Evolutionary conservation across 1,284 basidiomycete genomes (phyloP), one percentile per base, ranked within the genome.

Genomic region (Marasmius tenuissimus): DNA sequence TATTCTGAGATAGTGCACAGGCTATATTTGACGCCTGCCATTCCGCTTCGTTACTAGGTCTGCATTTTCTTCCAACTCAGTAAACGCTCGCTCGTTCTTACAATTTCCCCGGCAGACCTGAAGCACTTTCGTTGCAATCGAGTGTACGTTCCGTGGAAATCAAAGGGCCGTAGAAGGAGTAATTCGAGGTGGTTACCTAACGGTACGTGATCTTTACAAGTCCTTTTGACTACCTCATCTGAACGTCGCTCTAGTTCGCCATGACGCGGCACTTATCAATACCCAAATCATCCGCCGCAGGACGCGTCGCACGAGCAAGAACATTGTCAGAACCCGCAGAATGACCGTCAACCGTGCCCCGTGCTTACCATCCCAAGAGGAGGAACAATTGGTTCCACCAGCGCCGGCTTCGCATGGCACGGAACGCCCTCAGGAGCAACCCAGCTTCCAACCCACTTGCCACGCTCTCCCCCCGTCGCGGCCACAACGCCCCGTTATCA

Each of bases 1-100:
- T 37, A 0, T 11, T 38, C 34, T 38, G 18, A 18, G 14, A 18
- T 37, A 3, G 4, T 34, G 20, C 22, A 3, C 33, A 77, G 74
- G 79, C 81, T 4, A 73, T 84, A 37, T 78, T 83, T 57, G 81
- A 83, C 66, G 78, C 80, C 0, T 82, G 80, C 61, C 80, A 82
- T 61, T 81, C 80, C 1, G 81, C 76, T 0, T 80, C 81, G 0
- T 60, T 83, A 37, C 71, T 83, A 3, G 78, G 77, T 75, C 53
- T 18, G 66, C n/a, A 58, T 8, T 34, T 51, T 14, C 7, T 35
- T 27, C 6, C 16, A 5, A 16, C 14, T n/a, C 6, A 16, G 18
- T 14, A 42, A n/a, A 38, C 5, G 33, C 37, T 12, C 56, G 12
- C 42, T 12, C 52, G 10, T n/a, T 61, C 34, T 56, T 39, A 38